Percentiles rank a stretch among this genome's conserved stretches.
Conservation (phyloP, 257 asterid genomes). For the Gentiana straminea region DNA sequence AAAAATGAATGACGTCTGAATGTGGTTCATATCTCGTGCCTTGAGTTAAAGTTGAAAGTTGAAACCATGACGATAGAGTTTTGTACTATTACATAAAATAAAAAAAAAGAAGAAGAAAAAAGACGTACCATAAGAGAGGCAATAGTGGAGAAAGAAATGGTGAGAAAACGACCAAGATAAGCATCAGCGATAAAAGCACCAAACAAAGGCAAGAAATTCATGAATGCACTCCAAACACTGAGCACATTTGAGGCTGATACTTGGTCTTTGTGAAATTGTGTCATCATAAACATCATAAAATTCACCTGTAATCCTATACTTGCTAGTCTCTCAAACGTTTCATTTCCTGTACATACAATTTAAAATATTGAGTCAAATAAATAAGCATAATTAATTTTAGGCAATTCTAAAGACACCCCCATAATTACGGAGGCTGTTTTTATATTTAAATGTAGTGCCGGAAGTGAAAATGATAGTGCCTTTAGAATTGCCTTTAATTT, state of each 20-base stretch:
- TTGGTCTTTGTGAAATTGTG: conserved; percentile 63
- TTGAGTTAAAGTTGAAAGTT: background rate
- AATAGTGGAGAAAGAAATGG: conserved; percentile 49
- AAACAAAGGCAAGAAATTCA: conserved; percentile 47
- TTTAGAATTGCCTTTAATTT: too few species aligned
- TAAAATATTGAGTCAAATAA: background rate
- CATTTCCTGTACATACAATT: conserved; percentile 44
- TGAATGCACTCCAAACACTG: conserved; percentile 43
- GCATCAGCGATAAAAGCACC: conserved; percentile 71
- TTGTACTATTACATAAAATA: background rate
- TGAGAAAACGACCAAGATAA: conserved; percentile 49
- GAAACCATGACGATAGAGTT: background rate
- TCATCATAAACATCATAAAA: conserved; percentile 56
- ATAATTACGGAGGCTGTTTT: background rate
- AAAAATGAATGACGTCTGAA: background rate
- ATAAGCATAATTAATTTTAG: background rate
- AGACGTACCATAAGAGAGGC: conserved; percentile 36
- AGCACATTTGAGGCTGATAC: conserved; percentile 63
- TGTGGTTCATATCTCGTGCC: background rate
- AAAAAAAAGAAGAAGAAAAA: too few species aligned
- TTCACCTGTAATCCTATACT: conserved; percentile 48
- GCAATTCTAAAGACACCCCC: too few species aligned
- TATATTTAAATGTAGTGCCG: background rate
- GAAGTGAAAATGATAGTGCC: background rate
- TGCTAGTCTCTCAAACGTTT: conserved; percentile 77